Evolutionary conservation across 495 filamentous ascomycete genomes (phyloP).

Genomic region (Cercophora newfieldiana): DNA sequence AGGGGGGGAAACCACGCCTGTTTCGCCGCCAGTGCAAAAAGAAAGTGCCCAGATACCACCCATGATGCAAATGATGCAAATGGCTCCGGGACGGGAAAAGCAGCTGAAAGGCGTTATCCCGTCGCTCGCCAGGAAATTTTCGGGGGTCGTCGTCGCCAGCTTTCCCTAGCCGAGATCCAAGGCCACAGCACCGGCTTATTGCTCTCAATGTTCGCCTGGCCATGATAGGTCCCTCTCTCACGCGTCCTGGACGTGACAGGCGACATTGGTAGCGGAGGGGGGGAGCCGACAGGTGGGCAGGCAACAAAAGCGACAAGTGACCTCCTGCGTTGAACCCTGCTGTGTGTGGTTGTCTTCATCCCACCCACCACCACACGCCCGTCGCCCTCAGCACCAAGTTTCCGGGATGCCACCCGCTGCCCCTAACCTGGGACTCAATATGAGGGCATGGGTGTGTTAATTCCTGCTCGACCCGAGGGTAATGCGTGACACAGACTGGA

Average conservation of each 20-base stretch:
- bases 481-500: slow-evolving; percentile 17
- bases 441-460: slow-evolving; percentile 19
- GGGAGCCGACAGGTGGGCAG: not conserved
- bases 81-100: not conserved
- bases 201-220: not conserved
- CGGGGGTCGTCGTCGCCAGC: not conserved
- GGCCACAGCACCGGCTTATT: not conserved
- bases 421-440: slow-evolving; percentile 22
- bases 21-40: not conserved
- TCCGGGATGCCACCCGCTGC: slow-evolving; percentile 32
- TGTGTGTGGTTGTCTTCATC: slow-evolving; percentile 7
- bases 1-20: not conserved
- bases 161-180: not conserved
- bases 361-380: not conserved
- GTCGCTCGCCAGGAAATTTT: not conserved
- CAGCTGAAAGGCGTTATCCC: not conserved
- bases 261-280: too few species aligned
- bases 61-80: not conserved
- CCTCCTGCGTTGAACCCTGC: not conserved
- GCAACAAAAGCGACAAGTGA: slow-evolving; percentile 1
- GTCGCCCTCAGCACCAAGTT: slow-evolving; percentile 22
- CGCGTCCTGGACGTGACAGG: not conserved
- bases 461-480: slow-evolving; percentile 12
- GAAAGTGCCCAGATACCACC: not conserved
- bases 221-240: not conserved